Conservation (phyloP, 2,329 filamentous ascomycete genomes). For the Anisogramma anomala region DNA sequence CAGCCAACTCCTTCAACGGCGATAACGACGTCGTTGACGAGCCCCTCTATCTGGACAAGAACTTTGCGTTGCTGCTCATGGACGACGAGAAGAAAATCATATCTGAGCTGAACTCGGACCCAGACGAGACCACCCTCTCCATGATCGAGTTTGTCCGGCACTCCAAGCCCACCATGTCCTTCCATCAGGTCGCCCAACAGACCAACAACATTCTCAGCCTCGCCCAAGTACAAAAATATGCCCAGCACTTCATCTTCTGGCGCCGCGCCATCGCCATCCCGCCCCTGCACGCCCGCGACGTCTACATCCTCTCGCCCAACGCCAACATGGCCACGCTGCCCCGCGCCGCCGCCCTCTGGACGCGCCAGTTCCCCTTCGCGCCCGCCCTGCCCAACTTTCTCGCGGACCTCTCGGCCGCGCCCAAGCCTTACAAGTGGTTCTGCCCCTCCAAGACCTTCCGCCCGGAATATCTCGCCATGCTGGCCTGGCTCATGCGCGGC, state of each 20-base stretch:
- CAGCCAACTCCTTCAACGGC: constrained; percentile 62
- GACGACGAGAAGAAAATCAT: constrained; percentile 66
- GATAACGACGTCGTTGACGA: constrained; percentile 54
- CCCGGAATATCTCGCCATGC: constrained; percentile 74
- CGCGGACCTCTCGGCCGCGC: constrained; percentile 66
- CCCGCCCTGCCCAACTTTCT: constrained; percentile 79
- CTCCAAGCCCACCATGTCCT: constrained; percentile 56
- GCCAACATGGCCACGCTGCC: constrained; percentile 65
- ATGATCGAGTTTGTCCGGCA: constrained; percentile 74
- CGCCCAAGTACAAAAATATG: constrained; percentile 72
- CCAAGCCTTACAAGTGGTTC: constrained; percentile 70
- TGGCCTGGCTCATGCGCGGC: constrained; percentile 85
- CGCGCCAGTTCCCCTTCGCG: constrained; percentile 68
- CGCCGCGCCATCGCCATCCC: constrained; percentile 83
- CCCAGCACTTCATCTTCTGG: constrained; percentile 93
- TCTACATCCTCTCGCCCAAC: constrained; percentile 85
- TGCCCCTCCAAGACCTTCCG: constrained; percentile 83
- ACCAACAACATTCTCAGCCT: constrained; percentile 58
- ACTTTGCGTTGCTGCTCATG: constrained; percentile 76
- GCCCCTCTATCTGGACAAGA: constrained; percentile 62
- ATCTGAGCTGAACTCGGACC: constrained; percentile 64
- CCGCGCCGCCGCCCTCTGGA: constrained; percentile 59
- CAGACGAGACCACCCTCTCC: constrained; percentile 61
- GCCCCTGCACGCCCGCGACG: constrained; percentile 78
- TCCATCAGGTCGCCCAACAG: constrained; percentile 55